A percentile compares a stretch with the other conserved stretches of the same genome.
Conservation (phyloP, 352 stramenopile species). For the Phytophthora multivora region DNA sequence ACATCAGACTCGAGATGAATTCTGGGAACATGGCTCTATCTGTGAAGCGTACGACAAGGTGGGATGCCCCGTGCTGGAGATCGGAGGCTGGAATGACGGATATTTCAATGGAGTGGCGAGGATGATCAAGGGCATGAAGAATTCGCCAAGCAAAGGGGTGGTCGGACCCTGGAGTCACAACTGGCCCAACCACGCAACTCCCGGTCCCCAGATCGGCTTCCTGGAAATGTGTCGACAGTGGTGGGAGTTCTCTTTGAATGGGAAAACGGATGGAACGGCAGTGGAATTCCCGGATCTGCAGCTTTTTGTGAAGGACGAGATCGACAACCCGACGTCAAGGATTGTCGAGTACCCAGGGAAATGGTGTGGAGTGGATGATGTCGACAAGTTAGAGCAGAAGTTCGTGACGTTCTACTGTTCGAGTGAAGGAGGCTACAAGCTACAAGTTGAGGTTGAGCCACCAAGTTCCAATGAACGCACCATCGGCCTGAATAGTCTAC, state of each 20-base stretch:
- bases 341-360: conserved; percentile 49
- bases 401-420: conserved; percentile 40
- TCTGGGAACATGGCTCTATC: conserved; percentile 56
- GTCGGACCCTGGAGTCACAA: conserved; percentile 61
- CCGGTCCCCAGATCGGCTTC: conserved; percentile 51
- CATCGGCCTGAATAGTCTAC: conserved; percentile 38
- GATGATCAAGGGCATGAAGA: conserved; percentile 43
- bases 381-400: conserved; percentile 35
- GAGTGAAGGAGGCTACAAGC: conserved; percentile 10
- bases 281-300: conserved; percentile 44
- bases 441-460: conserved; percentile 1
- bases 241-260: conserved; percentile 51
- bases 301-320: conserved; percentile 50
- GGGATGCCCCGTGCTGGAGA: conserved; percentile 44
- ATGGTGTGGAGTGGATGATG: conserved; percentile 43
- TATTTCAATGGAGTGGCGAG: conserved; percentile 58
- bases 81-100: conserved; percentile 55
- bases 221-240: conserved; percentile 54
- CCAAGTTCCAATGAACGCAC: conserved; percentile 13
- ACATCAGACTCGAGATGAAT: conserved; percentile 49
- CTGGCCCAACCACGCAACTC: conserved; percentile 52
- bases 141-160: conserved; percentile 44
- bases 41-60: conserved; percentile 44
- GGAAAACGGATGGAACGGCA: conserved; percentile 20
- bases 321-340: conserved; percentile 38